Conservation (phyloP, 139 green algal species). For the Chlamydomonas sp. region DNA sequence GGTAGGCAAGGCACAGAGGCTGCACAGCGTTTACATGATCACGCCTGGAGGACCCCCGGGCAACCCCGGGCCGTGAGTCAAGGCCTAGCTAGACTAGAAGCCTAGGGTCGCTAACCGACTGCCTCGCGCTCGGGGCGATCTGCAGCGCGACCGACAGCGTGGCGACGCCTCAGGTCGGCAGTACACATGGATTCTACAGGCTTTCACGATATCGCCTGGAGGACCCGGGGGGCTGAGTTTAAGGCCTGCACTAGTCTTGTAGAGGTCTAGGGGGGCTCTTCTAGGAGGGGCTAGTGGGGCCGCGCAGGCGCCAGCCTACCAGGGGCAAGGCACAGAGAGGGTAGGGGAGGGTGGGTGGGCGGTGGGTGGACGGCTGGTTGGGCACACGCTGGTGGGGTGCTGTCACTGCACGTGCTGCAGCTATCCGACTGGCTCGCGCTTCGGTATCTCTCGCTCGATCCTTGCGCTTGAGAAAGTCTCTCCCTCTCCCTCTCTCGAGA, state of each 20-base stretch:
- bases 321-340: too few relatives aligned
- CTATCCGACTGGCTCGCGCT: not conserved
- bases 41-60: too few relatives aligned
- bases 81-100: too few relatives aligned
- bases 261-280: too few relatives aligned
- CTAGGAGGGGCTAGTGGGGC: too few relatives aligned
- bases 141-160: constrained; percentile 86
- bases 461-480: too few relatives aligned
- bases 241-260: too few relatives aligned
- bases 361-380: not conserved
- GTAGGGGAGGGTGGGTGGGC: not conserved
- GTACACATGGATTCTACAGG: not conserved
- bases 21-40: not conserved
- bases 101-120: constrained; percentile 49
- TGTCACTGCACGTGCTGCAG: not conserved
- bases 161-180: constrained; percentile 69
- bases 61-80: too few relatives aligned
- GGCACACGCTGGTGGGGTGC: not conserved
- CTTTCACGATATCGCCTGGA: not conserved
- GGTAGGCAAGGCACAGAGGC: constrained; percentile 24
- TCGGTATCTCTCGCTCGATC: not conserved
- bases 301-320: too few relatives aligned
- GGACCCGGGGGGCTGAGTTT: too few relatives aligned
- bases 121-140: constrained; percentile 74
- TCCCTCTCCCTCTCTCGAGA: not conserved